These are phyloP conservation scores for Rhytidiadelphus loreus DNA, from an alignment of 225 moss, liverwort and hornwort genomes.

Conservation along the genomic window DNA sequence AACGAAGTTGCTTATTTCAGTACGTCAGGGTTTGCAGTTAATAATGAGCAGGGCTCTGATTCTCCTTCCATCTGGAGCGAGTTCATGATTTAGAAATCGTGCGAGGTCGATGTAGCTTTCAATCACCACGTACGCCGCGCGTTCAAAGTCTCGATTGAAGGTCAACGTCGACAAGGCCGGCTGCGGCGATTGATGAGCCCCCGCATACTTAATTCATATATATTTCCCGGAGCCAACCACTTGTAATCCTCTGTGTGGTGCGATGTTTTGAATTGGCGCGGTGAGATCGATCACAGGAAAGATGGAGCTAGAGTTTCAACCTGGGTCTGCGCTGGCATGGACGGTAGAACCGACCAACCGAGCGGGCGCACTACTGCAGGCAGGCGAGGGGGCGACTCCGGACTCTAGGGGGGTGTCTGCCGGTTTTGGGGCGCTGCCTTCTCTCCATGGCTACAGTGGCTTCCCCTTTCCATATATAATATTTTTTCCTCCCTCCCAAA, in stretches of 20 bases:
- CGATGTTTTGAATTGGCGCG: not conserved
- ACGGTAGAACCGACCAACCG: not conserved
- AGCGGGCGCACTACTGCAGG: not conserved
- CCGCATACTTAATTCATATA: not conserved
- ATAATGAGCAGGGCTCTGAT: not conserved
- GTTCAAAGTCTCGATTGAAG: not conserved
- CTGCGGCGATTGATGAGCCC: not conserved
- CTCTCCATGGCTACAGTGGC: not conserved
- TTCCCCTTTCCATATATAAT: not conserved
- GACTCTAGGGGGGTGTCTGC: not conserved
- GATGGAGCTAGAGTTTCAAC: not conserved
- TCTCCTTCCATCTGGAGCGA: not conserved
- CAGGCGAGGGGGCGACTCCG: not conserved
- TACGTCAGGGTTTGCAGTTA: not conserved
- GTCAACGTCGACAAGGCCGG: not conserved
- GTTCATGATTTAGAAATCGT: not conserved
- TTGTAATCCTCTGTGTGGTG: not conserved
- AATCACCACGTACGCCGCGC: not conserved
- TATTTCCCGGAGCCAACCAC: not conserved
- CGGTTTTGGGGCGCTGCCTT: not conserved
- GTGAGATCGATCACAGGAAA: not conserved
- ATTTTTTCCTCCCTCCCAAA: not conserved
- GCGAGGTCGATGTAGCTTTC: not conserved
- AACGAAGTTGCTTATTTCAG: not conserved
- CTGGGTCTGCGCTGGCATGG: not conserved